Base-by-base conservation (phyloP, 148 eudicot species). In the Silene latifolia region DNA sequence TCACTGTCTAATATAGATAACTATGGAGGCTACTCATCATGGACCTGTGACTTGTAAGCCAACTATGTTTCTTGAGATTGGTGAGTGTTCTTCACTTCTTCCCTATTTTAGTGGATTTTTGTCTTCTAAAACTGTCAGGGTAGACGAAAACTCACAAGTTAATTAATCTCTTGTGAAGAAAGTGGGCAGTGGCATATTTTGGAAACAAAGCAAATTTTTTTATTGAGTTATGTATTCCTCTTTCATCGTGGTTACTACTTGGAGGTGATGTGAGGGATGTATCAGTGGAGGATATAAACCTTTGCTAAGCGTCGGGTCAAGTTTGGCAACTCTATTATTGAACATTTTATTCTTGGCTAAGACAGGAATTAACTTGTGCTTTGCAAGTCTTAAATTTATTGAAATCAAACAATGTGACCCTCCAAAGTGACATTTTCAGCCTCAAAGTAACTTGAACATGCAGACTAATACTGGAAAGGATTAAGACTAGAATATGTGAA, bases 11-110 rank as follows among this genome's bases (percentile, higher is more conserved):
- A 54, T 83, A 69, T 77, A 92, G 97, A 80, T 92, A 72, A 93
- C 98, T 63, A 85, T 93, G 84, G 98, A 93, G 84, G 98, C 91
- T 75, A 93, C 98, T 75, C 96, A 90, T 86, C 98, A 93, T 82
- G 98, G 98, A 79, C 98, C 98, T 66, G 77, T 81, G 75, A 93
- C 96, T 48, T 87, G 82, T 79, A 93, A 93, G 69, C 96, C 96
- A 11, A 84, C 96, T 39, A 85, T 90, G 98, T 93, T 93, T 80
- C 83, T 89, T 53, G 98, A 93, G 86, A 93, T 90, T 63, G 98
- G 98, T 90, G 79, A 64, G 83, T 73, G 74, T 67, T 27, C 25
- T 58, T 54, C 44, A 21, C 18, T 25, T 2, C 18, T 17, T 13
- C 8, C 8, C 35, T 32, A 32, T 51, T 27, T 24, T 48, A 10